Evolutionary conservation across 768 basidiomycete species (phyloP), one percentile per base, ranked within the genome.

Genomic region (Pulveroboletus frians): DNA sequence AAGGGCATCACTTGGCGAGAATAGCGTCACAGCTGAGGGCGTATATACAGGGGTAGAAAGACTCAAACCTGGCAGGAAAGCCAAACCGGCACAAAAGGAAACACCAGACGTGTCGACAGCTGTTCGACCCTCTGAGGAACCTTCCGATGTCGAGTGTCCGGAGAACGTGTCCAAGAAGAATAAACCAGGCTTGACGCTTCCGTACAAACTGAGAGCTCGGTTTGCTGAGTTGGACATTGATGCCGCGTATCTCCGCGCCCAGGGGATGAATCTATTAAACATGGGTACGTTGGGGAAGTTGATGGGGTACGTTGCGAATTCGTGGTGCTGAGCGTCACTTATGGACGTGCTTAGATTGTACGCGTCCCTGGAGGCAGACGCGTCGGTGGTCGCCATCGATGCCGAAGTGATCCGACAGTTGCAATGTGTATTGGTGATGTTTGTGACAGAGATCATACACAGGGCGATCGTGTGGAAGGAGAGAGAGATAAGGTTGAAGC

Each of bases 401-500:
- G 69, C 71, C 0, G 67, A 74, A 8, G 72, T 77, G 10, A 63
- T 88, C 27, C 71, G 60, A 26, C 54, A 78, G 13, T 53, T 88
- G 32, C 69, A 70, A 17, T 69, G 61, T 9, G 70, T 76, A 27
- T 57, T 80, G 18, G 69, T 73, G 9, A 69, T 73, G 29, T 88
- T 86, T 55, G 69, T 76, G 14, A 72, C 74, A 8, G 72, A 76
- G 32, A 46, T 80, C 0, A 66, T 84, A 2, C 75, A 78, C 47
- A 73, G 71, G 30, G 70, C 76, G 18, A 74, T 86, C 37, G 68
- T 77, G 7, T 68, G 74, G 32, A 77, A 78, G 36, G 83, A 85
- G 56, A 77, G 82, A 49, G 85, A 85, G 55, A 63, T 71, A 46
- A 65, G 68, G 29, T 60, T 83, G 58, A 87, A 86, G 65, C 69